Percentiles rank a stretch among this genome's conserved stretches.
phyloP scores from a whole-genome alignment of 1,284 basidiomycete species.

The Pseudozyma tsukubaensis region DNA sequence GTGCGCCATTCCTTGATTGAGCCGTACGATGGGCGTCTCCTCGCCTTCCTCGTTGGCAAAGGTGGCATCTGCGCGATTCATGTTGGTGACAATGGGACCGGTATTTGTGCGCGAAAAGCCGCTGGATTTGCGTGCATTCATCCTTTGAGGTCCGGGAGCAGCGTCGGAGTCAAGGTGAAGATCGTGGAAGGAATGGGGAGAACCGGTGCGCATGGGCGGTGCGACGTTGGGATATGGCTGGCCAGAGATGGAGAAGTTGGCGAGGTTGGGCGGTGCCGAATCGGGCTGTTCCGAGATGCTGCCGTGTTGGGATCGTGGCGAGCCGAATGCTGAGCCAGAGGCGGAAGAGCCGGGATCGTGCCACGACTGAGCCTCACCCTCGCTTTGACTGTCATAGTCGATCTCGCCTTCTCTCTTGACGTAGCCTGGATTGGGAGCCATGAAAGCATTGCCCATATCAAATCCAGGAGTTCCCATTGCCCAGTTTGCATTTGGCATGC shows the following conservation, averaged over 20 bases:
- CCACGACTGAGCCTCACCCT: slow-evolving; percentile 41
- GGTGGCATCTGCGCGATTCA: slow-evolving; percentile 29
- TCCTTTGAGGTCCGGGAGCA: slow-evolving; percentile 35
- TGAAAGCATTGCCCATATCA: slow-evolving; percentile 25
- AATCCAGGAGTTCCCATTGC: slow-evolving; percentile 26
- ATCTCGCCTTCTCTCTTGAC: slow-evolving; percentile 38
- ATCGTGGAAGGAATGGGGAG: slow-evolving; percentile 45
- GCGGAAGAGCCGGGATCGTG: slow-evolving; percentile 36
- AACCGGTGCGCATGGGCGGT: slow-evolving; percentile 41
- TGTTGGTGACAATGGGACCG: slow-evolving; percentile 53
- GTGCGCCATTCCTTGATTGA: slow-evolving; percentile 20
- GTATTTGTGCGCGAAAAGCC: slow-evolving; percentile 51
- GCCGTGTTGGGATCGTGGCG: slow-evolving; percentile 35
- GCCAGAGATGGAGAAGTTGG: slow-evolving; percentile 34
- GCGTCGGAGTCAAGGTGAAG: slow-evolving; percentile 35
- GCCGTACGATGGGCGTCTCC: slow-evolving; percentile 54
- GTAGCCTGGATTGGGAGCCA: slow-evolving; percentile 31
- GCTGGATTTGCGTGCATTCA: slow-evolving; percentile 36
- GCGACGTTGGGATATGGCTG: slow-evolving; percentile 16
- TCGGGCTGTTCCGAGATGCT: slow-evolving; percentile 22
- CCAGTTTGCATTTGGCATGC: slow-evolving; percentile 33
- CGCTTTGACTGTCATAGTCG: slow-evolving; percentile 51
- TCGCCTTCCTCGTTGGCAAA: slow-evolving; percentile 56
- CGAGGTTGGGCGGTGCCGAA: slow-evolving; percentile 36
- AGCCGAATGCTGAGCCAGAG: slow-evolving; percentile 31